Evolutionary conservation across 2,329 filamentous ascomycete species (phyloP), one percentile per base, ranked within the genome.

Genomic region (Colletotrichum tanaceti): DNA sequence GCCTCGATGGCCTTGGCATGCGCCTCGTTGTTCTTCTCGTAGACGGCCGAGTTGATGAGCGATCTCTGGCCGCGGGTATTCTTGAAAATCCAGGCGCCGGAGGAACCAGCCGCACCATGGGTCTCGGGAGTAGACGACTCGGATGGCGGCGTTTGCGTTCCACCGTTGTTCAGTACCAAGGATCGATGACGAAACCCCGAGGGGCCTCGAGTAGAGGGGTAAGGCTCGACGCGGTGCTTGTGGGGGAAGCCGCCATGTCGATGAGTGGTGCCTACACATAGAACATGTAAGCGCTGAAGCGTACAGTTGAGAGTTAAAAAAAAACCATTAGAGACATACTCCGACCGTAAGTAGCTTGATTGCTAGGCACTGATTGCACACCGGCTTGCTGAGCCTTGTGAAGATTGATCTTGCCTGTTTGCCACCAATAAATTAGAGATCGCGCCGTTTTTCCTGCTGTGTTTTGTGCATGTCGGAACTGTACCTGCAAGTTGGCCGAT

Each of bases 31-130:
- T 93, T 90, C 77, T 93, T 91, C 71, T 94, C 90, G 77, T 91
- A 96, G 1, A 95, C 87, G 18, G 88, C 87, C 22, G 90, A 88
- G 76, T 95, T 97, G 79, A 97, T 96, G 47, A 97, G 82, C 77
- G 97, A 93, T 76, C 92, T 87, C 76, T 94, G 92, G 58, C 91
- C 90, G 77, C 92, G 92, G 58, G 85, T 90, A 9, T 54, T 69
- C 76, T 90, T 92, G 6, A 89, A 87, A 49, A 96, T 87, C 89
- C 91, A 95, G 3, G 87, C 79, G 28, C 74, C 73, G 28, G 79
- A 78, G 3, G 81, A 76, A 32, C 79, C 78, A 10, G 78, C 76
- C 11, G 78, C 65, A 10, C 78, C 75, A 47, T 75, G 74, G 18
- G 65, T 67, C 38, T 74, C 73, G 38, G 66, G 55, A 2, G 55